Evolutionary conservation across 805 yeast species (phyloP).

Genomic region (Clavispora asparagi): DNA sequence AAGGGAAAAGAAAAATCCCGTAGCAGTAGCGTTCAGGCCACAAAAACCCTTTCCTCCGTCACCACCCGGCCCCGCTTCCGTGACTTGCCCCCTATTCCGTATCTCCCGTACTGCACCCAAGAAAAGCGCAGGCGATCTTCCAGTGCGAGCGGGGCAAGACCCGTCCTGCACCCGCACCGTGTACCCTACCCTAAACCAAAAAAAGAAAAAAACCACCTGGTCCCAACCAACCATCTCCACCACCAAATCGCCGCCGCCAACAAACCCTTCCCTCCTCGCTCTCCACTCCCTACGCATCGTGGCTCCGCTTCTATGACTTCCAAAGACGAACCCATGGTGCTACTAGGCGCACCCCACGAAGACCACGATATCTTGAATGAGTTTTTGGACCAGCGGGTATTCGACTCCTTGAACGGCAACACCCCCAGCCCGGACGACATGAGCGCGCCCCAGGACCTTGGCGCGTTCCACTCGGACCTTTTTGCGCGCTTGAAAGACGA

Average conservation of each 20-base stretch:
- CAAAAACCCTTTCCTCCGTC: too few species aligned
- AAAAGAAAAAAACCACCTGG: neutral
- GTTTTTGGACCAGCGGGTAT: slow-evolving; percentile 49
- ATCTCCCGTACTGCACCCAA: neutral
- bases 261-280: neutral
- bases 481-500: slow-evolving; percentile 1
- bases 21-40: too few species aligned
- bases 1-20: too few species aligned
- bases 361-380: slow-evolving; percentile 53
- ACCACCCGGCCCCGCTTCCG: too few species aligned
- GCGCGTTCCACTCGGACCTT: slow-evolving; percentile 1
- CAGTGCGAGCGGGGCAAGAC: neutral
- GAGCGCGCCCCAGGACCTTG: neutral
- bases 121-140: neutral
- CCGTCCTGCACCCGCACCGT: neutral
- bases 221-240: neutral
- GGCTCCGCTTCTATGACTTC: slow-evolving; percentile 11
- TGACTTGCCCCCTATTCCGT: neutral
- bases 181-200: neutral
- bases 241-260: neutral
- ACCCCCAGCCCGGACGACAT: slow-evolving; percentile 11
- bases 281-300: neutral
- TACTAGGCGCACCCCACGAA: slow-evolving; percentile 22
- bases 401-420: slow-evolving; percentile 27
- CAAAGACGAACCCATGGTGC: slow-evolving; percentile 18